phyloP scores from a whole-genome alignment of 768 basidiomycete genomes.

The Boletus sp. region DNA sequence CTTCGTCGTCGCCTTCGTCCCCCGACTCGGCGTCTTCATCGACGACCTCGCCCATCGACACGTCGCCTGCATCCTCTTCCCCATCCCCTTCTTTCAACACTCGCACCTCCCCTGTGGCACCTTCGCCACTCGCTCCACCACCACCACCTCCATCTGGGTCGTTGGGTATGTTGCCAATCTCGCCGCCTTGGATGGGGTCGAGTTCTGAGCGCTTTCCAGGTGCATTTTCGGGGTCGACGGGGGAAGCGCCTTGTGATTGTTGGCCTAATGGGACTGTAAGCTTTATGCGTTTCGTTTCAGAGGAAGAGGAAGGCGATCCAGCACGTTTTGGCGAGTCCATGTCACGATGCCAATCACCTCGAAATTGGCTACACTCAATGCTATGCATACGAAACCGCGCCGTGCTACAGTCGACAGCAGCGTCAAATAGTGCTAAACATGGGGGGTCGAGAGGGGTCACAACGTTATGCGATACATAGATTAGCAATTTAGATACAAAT shows the following conservation, averaged over 20 bases:
- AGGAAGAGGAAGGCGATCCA: constrained; percentile 51
- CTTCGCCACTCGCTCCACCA: constrained; percentile 12
- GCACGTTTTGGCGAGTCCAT: constrained; percentile 70
- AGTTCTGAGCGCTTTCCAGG: constrained; percentile 86
- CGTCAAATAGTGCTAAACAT: constrained; percentile 20
- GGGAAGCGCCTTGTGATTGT: constrained; percentile 61
- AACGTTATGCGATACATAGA: neutral
- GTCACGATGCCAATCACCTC: constrained; percentile 23
- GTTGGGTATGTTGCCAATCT: constrained; percentile 69
- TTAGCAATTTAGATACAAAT: neutral
- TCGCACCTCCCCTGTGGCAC: constrained; percentile 32
- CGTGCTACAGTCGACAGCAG: neutral
- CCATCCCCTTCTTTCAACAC: constrained; percentile 54
- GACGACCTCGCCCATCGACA: constrained; percentile 76
- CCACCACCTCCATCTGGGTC: constrained; percentile 27
- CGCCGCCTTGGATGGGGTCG: constrained; percentile 75
- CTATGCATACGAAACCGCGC: constrained; percentile 6
- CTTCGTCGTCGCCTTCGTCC: constrained; percentile 83
- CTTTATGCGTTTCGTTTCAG: constrained; percentile 57
- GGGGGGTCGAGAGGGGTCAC: constrained; percentile 11
- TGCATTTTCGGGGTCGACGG: constrained; percentile 76
- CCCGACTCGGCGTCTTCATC: constrained; percentile 77
- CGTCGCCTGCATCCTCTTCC: constrained; percentile 65
- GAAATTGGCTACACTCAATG: constrained; percentile 20
- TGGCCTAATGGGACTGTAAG: constrained; percentile 45